Evolutionary conservation across 1,284 basidiomycete species (phyloP), one percentile per base, ranked within the genome.

Genomic region (Neolentinus lepideus): DNA sequence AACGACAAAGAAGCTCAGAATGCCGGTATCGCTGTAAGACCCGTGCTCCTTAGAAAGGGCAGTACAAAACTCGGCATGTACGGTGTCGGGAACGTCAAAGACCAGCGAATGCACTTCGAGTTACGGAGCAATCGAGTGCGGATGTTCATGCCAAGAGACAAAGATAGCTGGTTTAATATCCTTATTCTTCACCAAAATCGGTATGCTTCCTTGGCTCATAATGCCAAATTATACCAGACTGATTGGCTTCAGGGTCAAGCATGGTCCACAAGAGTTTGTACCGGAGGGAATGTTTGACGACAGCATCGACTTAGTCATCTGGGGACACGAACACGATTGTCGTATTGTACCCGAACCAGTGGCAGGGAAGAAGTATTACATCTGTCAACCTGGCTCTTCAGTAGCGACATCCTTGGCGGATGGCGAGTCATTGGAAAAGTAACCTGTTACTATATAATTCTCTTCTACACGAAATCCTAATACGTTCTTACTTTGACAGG

Each of bases 311-410:
- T 79, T 99, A 3, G 92, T 99, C 8, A 78, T 99, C 0, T 99
- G 96, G 96, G 96, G 97, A 1, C 97, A 99, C 67, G 97, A 99
- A 69, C 97, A 99, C 67, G 96, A 99, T 69, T 98, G 95, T 67
- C 83, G 93, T 25, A 94, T 98, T 58, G 75, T 83, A 1, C 96
- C 96, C 0, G 92, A 98, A 66, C 78, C 84, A 1, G 94, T 99
- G 3, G 86, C 91, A 3, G 94, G 92, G 8, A 96, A 97, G 70
- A 78, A 81, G 3, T 99, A 99, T 72, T 85, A 83, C 63, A 94
- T 99, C 65, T 84, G 87, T 0, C 97, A 99, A 68, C 97, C 97
- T 1, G 97, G 97, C 1, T 96, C 92, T 6, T 94, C 90, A 0
- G 86, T 99, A 2, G 97, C 96, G 0, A 99, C 96, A 0, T 93